phyloP scores from a whole-genome alignment of 768 basidiomycete genomes.

The Cystofilobasidium ferigula region DNA sequence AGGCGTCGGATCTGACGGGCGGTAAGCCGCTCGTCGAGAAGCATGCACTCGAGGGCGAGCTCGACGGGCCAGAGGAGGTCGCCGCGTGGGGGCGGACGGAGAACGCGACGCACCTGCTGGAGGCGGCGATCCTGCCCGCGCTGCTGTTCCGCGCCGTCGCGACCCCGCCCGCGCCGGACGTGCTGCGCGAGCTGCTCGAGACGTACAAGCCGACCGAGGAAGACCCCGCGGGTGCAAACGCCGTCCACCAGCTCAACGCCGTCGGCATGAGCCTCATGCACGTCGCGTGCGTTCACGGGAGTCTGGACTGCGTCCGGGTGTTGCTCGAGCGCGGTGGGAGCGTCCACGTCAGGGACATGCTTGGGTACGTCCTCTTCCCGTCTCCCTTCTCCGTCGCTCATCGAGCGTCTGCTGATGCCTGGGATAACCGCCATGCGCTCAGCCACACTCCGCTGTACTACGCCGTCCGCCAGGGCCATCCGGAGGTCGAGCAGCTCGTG shows the following conservation, averaged over 20 bases:
- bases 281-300: slow-evolving; percentile 62
- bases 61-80: not conserved
- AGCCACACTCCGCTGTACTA: slow-evolving; percentile 23
- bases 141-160: slow-evolving; percentile 9
- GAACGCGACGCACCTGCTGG: slow-evolving; percentile 8
- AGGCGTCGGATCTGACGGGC: slow-evolving; percentile 47
- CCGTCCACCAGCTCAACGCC: slow-evolving; percentile 6
- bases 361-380: slow-evolving; percentile 42
- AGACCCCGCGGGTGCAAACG: not conserved
- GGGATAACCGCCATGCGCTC: not conserved
- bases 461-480: slow-evolving; percentile 13
- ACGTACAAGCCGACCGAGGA: not conserved
- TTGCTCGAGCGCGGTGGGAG: slow-evolving; percentile 64
- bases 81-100: slow-evolving; percentile 11
- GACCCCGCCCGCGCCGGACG: not conserved
- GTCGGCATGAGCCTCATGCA: slow-evolving; percentile 53
- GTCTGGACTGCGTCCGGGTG: slow-evolving; percentile 40
- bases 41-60: not conserved
- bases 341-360: slow-evolving; percentile 65
- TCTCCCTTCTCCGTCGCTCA: not conserved
- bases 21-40: not conserved
- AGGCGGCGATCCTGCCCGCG: slow-evolving; percentile 15
- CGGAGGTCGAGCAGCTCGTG: slow-evolving; percentile 4
- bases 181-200: slow-evolving; percentile 6
- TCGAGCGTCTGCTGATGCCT: not conserved